A percentile compares a stretch with the other conserved stretches of the same genome.
Evolutionary conservation across 2,329 filamentous ascomycete genomes (phyloP).

Genomic region (Calonectria leucothoes): DNA sequence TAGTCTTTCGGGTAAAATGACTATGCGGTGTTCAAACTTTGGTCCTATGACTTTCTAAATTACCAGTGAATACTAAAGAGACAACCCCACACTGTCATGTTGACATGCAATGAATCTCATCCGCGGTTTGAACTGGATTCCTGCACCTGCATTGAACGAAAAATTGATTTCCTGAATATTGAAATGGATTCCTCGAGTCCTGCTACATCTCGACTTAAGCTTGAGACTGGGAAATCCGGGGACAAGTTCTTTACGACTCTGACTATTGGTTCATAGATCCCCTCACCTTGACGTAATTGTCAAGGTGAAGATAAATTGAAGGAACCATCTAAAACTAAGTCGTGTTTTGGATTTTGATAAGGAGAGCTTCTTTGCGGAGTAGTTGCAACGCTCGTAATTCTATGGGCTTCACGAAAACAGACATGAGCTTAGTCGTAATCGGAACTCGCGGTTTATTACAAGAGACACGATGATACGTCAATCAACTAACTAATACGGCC

Average conservation of each 20-base stretch:
- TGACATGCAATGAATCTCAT: neutral
- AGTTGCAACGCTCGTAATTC: no score
- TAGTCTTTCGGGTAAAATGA: no score
- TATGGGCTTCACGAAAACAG: neutral
- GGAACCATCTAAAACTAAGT: neutral
- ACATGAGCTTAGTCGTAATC: neutral
- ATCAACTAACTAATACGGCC: slow-evolving; percentile 9
- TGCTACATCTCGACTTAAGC: neutral
- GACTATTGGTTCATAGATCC: neutral
- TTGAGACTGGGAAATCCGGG: neutral
- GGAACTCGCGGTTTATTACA: neutral
- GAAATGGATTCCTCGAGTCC: neutral
- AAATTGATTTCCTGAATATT: neutral
- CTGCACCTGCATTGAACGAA: neutral
- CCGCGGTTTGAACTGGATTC: neutral
- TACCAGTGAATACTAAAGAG: no score
- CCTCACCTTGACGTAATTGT: neutral
- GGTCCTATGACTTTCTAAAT: no score
- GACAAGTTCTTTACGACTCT: neutral
- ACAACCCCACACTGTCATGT: no score
- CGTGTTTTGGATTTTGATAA: no score
- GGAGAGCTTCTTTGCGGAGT: no score
- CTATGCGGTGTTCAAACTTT: no score
- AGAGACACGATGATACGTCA: no score
- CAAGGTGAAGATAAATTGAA: neutral